These are phyloP conservation scores for Podosphaera xanthii DNA, from an alignment of 2,329 filamentous ascomycete species.

Conservation along the genomic window DNA sequence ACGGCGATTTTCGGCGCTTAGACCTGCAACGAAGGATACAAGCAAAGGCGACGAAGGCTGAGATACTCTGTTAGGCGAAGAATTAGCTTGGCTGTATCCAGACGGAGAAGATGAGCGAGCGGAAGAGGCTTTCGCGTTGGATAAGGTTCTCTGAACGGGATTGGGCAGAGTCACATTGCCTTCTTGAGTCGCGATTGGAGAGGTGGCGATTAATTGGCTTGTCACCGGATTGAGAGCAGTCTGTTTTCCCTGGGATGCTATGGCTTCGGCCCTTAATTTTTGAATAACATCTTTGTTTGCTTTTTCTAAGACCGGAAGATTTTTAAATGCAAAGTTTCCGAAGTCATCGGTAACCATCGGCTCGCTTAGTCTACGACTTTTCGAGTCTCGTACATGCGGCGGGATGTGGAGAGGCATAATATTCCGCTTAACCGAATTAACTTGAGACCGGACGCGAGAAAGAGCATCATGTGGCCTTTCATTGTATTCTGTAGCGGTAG, in stretches of 20 bases:
- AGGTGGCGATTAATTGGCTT: conserved; percentile 17
- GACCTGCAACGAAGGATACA: conserved; percentile 82
- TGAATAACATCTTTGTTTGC: conserved; percentile 98
- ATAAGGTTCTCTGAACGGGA: conserved; percentile 54
- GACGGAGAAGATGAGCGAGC: conserved; percentile 67
- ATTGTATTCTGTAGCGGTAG: conserved; percentile 52
- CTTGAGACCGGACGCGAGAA: conserved; percentile 68
- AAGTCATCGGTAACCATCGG: conserved; percentile 80
- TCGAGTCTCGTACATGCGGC: conserved; percentile 78
- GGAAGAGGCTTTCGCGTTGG: conserved; percentile 54
- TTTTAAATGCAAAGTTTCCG: conserved; percentile 92
- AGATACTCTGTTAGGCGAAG: conserved; percentile 71
- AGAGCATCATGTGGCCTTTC: conserved; percentile 89
- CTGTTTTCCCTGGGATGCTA: conserved; percentile 42
- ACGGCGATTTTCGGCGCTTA: conserved; percentile 52
- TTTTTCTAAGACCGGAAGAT: conserved; percentile 84
- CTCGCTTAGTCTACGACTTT: conserved; percentile 73
- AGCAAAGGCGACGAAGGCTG: conserved; percentile 74
- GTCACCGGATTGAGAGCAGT: conserved; percentile 4
- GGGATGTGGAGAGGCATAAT: conserved; percentile 93
- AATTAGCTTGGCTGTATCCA: conserved; percentile 51
- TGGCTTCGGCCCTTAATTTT: conserved; percentile 75
- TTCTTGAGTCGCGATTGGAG: conserved; percentile 50
- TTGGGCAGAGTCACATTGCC: conserved; percentile 65
- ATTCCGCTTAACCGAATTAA: conserved; percentile 70